Conservation (phyloP, 2,329 filamentous ascomycete genomes). For the Graphilbum sp. region DNA sequence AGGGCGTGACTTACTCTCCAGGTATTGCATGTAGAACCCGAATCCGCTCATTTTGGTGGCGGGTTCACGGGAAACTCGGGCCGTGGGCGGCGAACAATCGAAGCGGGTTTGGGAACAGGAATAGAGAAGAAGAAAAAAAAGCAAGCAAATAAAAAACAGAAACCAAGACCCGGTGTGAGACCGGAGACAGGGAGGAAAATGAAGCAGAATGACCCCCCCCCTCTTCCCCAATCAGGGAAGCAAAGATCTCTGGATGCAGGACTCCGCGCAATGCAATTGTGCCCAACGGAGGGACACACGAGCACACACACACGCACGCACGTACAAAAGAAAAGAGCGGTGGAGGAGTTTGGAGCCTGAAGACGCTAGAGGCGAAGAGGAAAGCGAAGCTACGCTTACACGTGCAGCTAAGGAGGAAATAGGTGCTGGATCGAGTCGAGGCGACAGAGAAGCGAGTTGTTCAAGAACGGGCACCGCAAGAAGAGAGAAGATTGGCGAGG, state of each 20-base stretch:
- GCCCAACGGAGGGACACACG: neutral
- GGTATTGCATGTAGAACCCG: conserved; percentile 56
- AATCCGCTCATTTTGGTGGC: conserved; percentile 31
- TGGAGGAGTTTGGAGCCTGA: too few relatives aligned
- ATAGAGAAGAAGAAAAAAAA: neutral
- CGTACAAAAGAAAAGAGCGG: neutral
- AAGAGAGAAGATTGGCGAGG: neutral
- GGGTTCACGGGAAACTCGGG: neutral
- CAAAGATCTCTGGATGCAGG: neutral
- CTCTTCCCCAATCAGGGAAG: neutral
- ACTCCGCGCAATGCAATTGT: conserved; percentile 1
- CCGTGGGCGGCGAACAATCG: too few relatives aligned
- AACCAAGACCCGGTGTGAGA: too few relatives aligned
- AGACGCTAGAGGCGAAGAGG: neutral
- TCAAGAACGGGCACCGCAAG: too few relatives aligned
- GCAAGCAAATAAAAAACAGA: neutral
- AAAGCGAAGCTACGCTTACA: neutral
- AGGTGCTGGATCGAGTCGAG: too few relatives aligned
- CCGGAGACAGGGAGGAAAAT: too few relatives aligned
- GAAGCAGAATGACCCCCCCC: neutral
- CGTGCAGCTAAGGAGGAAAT: neutral
- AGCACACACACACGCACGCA: neutral
- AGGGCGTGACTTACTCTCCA: conserved; percentile 49
- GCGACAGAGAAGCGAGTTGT: neutral
- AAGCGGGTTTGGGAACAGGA: too few relatives aligned